A percentile compares a stretch with the other conserved stretches of the same genome.
Evolutionary conservation across 83 land plant genomes (phyloP).

Genomic region (Picea mariana): DNA sequence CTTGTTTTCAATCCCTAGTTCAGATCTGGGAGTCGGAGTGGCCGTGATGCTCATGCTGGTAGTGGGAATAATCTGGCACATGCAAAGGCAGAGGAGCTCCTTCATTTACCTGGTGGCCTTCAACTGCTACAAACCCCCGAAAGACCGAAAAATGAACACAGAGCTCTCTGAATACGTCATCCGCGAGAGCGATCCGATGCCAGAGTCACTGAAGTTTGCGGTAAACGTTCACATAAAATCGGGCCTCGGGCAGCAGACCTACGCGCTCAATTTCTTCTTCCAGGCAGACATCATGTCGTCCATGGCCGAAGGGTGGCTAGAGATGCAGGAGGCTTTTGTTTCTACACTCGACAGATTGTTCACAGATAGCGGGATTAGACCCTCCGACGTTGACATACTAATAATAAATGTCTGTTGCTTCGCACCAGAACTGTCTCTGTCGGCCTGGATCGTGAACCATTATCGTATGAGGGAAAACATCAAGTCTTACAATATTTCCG

Average conservation of each 20-base stretch:
- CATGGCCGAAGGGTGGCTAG: constrained; percentile 26
- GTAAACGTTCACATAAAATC: constrained; percentile 45
- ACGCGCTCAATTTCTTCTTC: constrained; percentile 38
- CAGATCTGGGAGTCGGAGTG: too few species aligned
- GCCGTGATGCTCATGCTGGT: too few species aligned
- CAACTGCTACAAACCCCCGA: constrained; percentile 52
- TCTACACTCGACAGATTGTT: constrained; percentile 39
- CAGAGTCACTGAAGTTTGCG: constrained; percentile 30
- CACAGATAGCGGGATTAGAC: constrained; percentile 22
- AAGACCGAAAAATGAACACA: constrained; percentile 34
- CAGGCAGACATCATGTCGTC: constrained; percentile 23
- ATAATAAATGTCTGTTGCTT: constrained; percentile 50
- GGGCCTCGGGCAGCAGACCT: constrained; percentile 57
- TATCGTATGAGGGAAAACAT: constrained; percentile 45
- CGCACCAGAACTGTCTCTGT: constrained; percentile 40
- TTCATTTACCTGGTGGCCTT: constrained; percentile 36
- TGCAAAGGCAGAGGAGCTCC: too few species aligned
- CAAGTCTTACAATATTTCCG: constrained; percentile 33
- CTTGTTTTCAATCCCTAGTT: too few species aligned
- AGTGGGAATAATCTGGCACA: too few species aligned
- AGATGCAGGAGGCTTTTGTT: constrained; percentile 40
- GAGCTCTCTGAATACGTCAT: constrained; percentile 28
- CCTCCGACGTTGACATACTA: constrained; percentile 39
- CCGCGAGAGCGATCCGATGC: constrained; percentile 17
- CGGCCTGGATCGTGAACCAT: constrained; percentile 38